Percentiles rank a stretch among this genome's conserved stretches.
phyloP scores from a whole-genome alignment of 345 rosid species.

The Pelargonium nanum region DNA sequence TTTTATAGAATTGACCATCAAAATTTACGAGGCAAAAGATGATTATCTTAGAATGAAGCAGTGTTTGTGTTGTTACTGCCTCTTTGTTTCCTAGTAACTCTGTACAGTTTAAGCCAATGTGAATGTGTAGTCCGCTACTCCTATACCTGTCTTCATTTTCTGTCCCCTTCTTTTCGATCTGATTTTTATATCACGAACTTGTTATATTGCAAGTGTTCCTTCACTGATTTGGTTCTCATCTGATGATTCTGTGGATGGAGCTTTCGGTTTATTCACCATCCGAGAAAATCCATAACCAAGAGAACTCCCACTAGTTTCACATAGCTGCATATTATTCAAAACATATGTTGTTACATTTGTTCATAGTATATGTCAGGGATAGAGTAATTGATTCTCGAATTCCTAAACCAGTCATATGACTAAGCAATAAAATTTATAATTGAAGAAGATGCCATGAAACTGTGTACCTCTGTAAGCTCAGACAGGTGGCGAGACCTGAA shows the following conservation, averaged over 20 bases:
- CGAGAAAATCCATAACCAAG: constrained; percentile 90
- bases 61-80: not conserved
- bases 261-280: constrained; percentile 47
- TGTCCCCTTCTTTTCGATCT: not conserved
- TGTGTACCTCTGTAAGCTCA: constrained; percentile 75
- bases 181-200: not conserved
- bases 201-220: constrained; percentile 67
- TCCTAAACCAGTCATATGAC: not conserved
- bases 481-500: constrained; percentile 90
- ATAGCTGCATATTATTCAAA: constrained; percentile 39
- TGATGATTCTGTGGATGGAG: constrained; percentile 40
- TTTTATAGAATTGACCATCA: not conserved
- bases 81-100: not conserved
- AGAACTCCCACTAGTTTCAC: constrained; percentile 82
- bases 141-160: not conserved
- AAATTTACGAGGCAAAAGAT: not conserved
- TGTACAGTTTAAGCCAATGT: not conserved
- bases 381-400: not conserved
- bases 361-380: not conserved
- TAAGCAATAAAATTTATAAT: not conserved
- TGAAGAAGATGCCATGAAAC: not conserved
- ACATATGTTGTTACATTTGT: not conserved
- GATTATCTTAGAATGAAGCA: not conserved
- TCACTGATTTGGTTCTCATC: constrained; percentile 63
- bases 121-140: not conserved